Evolutionary conservation across 306 rosid species (phyloP), one percentile per base, ranked within the genome.

Genomic region (Spatholobus suberectus): DNA sequence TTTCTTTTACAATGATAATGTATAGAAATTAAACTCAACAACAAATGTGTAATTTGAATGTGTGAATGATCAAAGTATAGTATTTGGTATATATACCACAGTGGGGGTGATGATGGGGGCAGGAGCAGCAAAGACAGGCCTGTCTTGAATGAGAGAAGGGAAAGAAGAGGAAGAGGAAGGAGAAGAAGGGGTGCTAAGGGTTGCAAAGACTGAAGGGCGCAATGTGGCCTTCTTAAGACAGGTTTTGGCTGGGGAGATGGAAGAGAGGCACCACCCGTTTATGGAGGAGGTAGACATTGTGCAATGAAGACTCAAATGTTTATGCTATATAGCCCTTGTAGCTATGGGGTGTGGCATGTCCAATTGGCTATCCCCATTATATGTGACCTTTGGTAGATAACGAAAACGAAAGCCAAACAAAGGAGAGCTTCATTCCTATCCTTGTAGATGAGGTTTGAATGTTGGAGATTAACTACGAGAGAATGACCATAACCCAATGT

Each of bases 261-360:
- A 89, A 86, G 90, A 83, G 23, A 92, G 84, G 62, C 88, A 86
- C 52, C 73, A 77, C 9, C 87, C 81, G 92, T 93, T 92, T 55
- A 91, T 83, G 21, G 98, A 80, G 84, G 97, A 82, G 47, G 95
- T 70, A 84, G 99, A 92, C 99, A 96, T 94, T 82, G 90, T 83
- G 86, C 88, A 72, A 40, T 3, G 67, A 7, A 24, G 83, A 76
- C 75, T 75, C 37, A 38, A 38, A 6, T 37, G 44, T 2, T 46
- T 40, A 65, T 34, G 32, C 81, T 90, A 87, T 89, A 85, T 85
- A 85, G 70, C 46, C 21, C 9, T 34, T 8, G 29, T 70, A 40
- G 17, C 79, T 40, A 49, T 43, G 51, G 14, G 12, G 58, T 73
- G 10, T 79, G 52, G 9, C 35, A 73, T 79, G 66, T 1, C 15